These are phyloP conservation scores for Fraxinus platypoda DNA, from an alignment of 305 asterid species.

Conservation along the genomic window DNA sequence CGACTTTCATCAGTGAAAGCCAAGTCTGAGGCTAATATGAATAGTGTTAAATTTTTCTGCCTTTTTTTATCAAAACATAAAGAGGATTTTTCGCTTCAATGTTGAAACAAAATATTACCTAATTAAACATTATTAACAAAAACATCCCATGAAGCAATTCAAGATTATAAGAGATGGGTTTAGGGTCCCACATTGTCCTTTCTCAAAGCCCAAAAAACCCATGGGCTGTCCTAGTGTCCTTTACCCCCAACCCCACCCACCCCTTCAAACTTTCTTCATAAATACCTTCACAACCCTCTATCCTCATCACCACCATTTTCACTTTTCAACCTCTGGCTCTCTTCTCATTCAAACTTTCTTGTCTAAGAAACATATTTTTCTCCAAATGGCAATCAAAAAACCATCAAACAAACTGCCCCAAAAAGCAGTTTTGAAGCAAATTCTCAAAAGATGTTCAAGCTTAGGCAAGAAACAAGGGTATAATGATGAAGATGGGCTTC, in stretches of 20 bases:
- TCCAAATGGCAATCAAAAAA: conserved; percentile 36
- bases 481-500: conserved; percentile 43
- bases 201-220: conserved; percentile 45
- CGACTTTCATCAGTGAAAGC: conserved; percentile 33
- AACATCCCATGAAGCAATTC: neutral
- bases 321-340: neutral
- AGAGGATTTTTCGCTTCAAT: neutral
- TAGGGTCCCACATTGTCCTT: conserved; percentile 52
- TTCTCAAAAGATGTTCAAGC: conserved; percentile 62
- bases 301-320: conserved; percentile 31
- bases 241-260: conserved; percentile 24
- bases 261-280: conserved; percentile 23
- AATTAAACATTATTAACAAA: neutral
- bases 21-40: conserved; percentile 34
- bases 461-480: conserved; percentile 51
- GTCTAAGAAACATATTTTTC: neutral
- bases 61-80: neutral
- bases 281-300: conserved; percentile 41
- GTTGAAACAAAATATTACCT: neutral
- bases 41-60: neutral
- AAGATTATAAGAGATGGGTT: conserved; percentile 8
- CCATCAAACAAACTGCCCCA: conserved; percentile 42
- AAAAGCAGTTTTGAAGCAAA: conserved; percentile 54
- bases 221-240: conserved; percentile 37
- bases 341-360: neutral